Conservation (phyloP, 176 grass and related monocot species). For the Juncus effusus region DNA sequence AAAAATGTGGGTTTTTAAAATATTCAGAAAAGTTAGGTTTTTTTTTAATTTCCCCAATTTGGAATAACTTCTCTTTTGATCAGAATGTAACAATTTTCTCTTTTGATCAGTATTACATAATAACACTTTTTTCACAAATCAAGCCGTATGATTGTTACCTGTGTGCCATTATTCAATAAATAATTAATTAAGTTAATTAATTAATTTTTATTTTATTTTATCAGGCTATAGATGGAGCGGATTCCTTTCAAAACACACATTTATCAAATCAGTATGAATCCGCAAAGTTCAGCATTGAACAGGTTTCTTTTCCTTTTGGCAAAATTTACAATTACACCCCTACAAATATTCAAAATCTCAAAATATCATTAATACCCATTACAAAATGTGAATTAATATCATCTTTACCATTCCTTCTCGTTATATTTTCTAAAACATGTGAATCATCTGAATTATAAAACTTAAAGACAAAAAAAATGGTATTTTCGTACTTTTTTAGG, state of each 20-base stretch:
- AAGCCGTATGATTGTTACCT: not conserved
- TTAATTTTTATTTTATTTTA: not conserved
- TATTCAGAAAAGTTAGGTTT: too few relatives aligned
- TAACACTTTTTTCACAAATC: not conserved
- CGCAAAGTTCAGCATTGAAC: conserved; percentile 83
- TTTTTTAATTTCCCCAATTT: too few relatives aligned
- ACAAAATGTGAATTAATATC: not conserved
- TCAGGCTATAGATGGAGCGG: conserved; percentile 80
- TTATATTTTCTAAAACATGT: too few relatives aligned
- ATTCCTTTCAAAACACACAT: conserved; percentile 91
- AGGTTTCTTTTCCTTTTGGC: conserved; percentile 52
- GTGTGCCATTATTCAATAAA: conserved; percentile 11
- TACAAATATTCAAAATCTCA: conserved; percentile 3
- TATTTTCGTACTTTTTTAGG: conserved; percentile 8
- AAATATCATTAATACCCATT: too few relatives aligned
- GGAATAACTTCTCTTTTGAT: too few relatives aligned
- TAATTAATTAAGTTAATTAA: not conserved
- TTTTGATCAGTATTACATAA: conserved; percentile 17
- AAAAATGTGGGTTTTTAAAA: too few relatives aligned
- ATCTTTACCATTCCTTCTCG: too few relatives aligned
- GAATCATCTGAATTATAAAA: too few relatives aligned
- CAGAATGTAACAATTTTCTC: conserved; percentile 20
- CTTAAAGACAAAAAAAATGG: not conserved
- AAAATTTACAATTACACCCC: conserved; percentile 18
- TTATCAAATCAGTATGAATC: conserved; percentile 68